phyloP scores from a whole-genome alignment of 768 basidiomycete genomes.

The Tylopilus plumbeoviolaceoides region DNA sequence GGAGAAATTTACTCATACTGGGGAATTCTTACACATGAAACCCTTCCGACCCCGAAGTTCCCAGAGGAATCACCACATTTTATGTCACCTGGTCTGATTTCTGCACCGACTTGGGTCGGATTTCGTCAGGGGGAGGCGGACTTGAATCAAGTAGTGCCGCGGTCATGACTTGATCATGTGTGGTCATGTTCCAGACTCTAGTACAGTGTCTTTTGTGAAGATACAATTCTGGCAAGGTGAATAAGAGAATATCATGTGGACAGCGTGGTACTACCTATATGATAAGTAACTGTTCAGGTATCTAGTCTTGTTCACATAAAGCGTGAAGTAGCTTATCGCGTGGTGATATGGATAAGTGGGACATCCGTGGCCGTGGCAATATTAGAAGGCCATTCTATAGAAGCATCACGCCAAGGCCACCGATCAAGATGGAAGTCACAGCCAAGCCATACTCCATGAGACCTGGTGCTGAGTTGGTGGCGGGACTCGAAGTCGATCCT shows the following conservation, averaged over 20 bases:
- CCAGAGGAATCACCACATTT: conserved; percentile 1
- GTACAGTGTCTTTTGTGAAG: too few relatives aligned
- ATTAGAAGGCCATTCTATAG: conserved; percentile 2
- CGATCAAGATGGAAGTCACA: conserved; percentile 9
- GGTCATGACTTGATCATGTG: too few relatives aligned
- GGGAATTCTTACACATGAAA: neutral
- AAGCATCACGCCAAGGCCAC: conserved; percentile 16
- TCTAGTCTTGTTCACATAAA: neutral
- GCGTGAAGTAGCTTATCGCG: neutral
- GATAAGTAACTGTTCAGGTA: neutral
- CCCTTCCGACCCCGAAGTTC: conserved; percentile 1
- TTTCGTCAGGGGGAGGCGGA: neutral
- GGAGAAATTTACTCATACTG: conserved; percentile 1
- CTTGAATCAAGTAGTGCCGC: neutral
- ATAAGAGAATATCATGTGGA: neutral
- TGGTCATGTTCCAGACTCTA: too few relatives aligned
- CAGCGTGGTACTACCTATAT: neutral
- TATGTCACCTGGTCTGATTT: conserved; percentile 1
- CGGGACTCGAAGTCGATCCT: conserved; percentile 10
- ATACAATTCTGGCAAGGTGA: too few relatives aligned
- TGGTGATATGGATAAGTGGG: neutral
- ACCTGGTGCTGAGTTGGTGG: conserved; percentile 8
- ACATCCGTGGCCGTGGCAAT: neutral
- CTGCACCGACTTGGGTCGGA: neutral
- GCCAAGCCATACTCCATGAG: neutral